phyloP scores from a whole-genome alignment of 305 asterid genomes.

The Coffea humblotiana region DNA sequence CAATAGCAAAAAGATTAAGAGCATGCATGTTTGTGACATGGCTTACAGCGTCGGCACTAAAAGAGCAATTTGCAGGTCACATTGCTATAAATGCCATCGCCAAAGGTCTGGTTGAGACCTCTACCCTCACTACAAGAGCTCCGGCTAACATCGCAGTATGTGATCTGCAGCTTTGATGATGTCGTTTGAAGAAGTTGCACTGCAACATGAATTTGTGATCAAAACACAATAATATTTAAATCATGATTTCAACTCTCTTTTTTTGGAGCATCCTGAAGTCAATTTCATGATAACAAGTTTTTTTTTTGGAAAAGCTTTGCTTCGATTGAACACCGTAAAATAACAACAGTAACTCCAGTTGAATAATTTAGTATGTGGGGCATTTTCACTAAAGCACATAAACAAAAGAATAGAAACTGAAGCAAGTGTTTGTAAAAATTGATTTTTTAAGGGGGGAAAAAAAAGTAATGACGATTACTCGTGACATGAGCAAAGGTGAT shows the following conservation, averaged over 20 bases:
- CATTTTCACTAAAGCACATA: neutral
- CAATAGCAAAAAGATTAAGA: neutral
- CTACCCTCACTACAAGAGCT: slow-evolving; percentile 44
- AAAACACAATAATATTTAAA: no score
- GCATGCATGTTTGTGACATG: slow-evolving; percentile 79
- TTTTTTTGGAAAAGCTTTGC: neutral
- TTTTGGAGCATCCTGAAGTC: neutral
- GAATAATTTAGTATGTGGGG: neutral
- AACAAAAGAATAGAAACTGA: neutral
- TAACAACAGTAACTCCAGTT: neutral
- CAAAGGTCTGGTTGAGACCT: slow-evolving; percentile 41
- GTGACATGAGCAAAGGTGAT: no score
- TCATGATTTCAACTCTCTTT: no score
- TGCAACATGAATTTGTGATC: slow-evolving; percentile 27
- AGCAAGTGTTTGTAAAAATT: neutral
- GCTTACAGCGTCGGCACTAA: slow-evolving; percentile 45
- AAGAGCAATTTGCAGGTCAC: slow-evolving; percentile 63
- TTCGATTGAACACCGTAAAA: neutral
- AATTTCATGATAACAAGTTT: neutral
- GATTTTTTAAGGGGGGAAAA: neutral
- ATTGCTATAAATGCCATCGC: slow-evolving; percentile 23
- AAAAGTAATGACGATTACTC: no score
- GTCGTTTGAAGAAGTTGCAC: slow-evolving; percentile 60
- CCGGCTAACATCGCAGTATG: slow-evolving; percentile 48
- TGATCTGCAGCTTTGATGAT: slow-evolving; percentile 53